phyloP scores from a whole-genome alignment of 805 yeast species.

The Ogataea paraovalis region DNA sequence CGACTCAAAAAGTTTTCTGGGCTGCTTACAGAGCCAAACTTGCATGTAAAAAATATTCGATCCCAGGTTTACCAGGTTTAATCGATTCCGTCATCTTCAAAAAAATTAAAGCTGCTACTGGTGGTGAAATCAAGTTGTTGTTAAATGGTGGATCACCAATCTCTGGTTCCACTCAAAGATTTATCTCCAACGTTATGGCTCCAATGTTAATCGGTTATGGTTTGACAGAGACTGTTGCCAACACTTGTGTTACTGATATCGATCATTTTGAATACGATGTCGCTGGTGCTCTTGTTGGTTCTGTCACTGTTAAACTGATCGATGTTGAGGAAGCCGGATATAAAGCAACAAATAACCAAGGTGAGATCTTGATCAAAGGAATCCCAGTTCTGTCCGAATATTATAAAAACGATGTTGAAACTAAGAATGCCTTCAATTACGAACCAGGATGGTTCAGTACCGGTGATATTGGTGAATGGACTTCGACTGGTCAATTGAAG shows the following conservation, averaged over 20 bases:
- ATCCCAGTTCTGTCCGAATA: slow-evolving; percentile 70
- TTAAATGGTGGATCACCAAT: slow-evolving; percentile 94
- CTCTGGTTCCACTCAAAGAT: slow-evolving; percentile 74
- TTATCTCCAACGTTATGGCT: slow-evolving; percentile 68
- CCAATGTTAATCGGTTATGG: slow-evolving; percentile 96
- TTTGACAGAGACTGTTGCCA: slow-evolving; percentile 93
- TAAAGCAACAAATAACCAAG: slow-evolving; percentile 84
- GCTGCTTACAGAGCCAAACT: slow-evolving; percentile 71
- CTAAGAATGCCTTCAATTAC: slow-evolving; percentile 61
- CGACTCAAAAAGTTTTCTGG: slow-evolving; percentile 85
- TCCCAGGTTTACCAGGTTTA: slow-evolving; percentile 73
- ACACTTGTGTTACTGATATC: slow-evolving; percentile 67
- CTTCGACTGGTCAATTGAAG: slow-evolving; percentile 69
- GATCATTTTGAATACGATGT: slow-evolving; percentile 64
- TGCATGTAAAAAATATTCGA: slow-evolving; percentile 54
- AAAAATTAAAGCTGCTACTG: slow-evolving; percentile 89
- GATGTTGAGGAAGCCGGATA: slow-evolving; percentile 93
- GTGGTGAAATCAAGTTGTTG: slow-evolving; percentile 72
- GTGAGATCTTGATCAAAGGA: slow-evolving; percentile 85
- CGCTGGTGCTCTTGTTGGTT: slow-evolving; percentile 79
- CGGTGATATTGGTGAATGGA: slow-evolving; percentile 97
- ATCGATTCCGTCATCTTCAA: slow-evolving; percentile 77
- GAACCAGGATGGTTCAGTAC: slow-evolving; percentile 94
- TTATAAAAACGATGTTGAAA: slow-evolving; percentile 79
- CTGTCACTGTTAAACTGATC: slow-evolving; percentile 81